Base-by-base conservation (phyloP, 2,329 filamentous ascomycete genomes). In the Pezicula radicicola region DNA sequence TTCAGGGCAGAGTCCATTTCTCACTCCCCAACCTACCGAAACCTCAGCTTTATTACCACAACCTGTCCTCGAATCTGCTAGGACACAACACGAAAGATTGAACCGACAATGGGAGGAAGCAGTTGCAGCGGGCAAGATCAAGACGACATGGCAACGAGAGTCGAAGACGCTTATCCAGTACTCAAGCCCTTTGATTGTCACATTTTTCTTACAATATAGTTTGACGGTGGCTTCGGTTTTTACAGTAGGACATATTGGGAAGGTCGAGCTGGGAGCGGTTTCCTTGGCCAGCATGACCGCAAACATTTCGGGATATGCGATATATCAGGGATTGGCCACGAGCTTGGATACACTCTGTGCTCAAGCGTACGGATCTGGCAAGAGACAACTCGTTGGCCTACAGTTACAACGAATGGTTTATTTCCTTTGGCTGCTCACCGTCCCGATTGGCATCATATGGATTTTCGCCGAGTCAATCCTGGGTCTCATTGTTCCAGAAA, bases 331-430 rank as follows among this genome's bases (percentile, higher is more conserved):
- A n/a, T 78, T 97, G 13, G 87, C 91, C 1, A 97, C 93, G 4
- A 90, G 87, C 57, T 76, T 97, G 36, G 93, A 97, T 70, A 97
- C 93, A 0, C 83, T 97, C 2, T 97, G 93, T 68, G 84, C 93
- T 0, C 93, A 97, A 70, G 93, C 94, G 0, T 97, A 95, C 66
- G 93, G 94, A 2, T 95, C 89, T 1, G 93, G 93, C 0, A 88
- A 88, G 67, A 95, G 88, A 66, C 88, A 92, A 60, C 81, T 97
- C 5, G 93, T 97, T 53, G 93, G 89, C 2, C 69, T 94, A 50
- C 89, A 94, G 63, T 79, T 90, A 56, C 88, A 94, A 70, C 80
- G 89, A 51, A 93, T 93, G 89, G 75, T 89, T 1, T 87, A 78
- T 65, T 92, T 94, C 65, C 77, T 94, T 3, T 85, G 87, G 74